Base-by-base conservation (phyloP, 139 green algal genomes). In the Chlamydomonas sphaeroides region DNA sequence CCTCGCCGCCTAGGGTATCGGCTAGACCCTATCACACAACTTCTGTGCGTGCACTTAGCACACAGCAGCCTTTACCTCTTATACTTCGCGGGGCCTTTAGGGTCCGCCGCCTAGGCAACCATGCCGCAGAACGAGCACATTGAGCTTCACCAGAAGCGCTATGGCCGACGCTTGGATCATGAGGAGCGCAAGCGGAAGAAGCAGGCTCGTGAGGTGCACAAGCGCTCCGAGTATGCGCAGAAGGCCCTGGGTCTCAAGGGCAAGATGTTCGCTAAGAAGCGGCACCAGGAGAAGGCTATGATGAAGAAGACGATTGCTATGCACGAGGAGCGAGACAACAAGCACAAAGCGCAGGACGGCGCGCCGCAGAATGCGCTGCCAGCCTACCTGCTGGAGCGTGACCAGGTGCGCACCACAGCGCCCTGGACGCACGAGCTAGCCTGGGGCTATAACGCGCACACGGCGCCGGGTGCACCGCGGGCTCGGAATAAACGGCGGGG, bases 231-330 rank as follows among this genome's bases (percentile, higher is more conserved):
- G 45, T 94, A 94, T 85, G 97, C 97, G 28, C 89, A 97, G 72
- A 95, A 95, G 71, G 90, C 93, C 6, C 84, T 98, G 35, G 94
- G 97, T 75, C 89, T 99, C 61, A 98, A 98, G 94, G 98, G 92
- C 79, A 99, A 99, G 92, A 91, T 99, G 87, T 98, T 97, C 81
- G 93, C 94, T 57, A 99, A 99, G 94, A 97, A 99, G 91, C 90
- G 97, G 33, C 93, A 98, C 81, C 87, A 89, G 68, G 97, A 99
- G 93, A 99, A 99, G 95, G 94, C 96, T 1, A 91, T 91, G 61
- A 98, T 99, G 97, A 98, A 98, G 88, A 99, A 99, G 88, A 99
- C 97, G 14, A 97, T 99, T 59, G 96, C 97, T 3, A 98, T 99
- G 97, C 97, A 99, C 86, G 93, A 98, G 85, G 92, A 99, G 89